These are phyloP conservation scores for Carex scoparia DNA, from an alignment of 176 grass and related monocot genomes.

Conservation along the genomic window DNA sequence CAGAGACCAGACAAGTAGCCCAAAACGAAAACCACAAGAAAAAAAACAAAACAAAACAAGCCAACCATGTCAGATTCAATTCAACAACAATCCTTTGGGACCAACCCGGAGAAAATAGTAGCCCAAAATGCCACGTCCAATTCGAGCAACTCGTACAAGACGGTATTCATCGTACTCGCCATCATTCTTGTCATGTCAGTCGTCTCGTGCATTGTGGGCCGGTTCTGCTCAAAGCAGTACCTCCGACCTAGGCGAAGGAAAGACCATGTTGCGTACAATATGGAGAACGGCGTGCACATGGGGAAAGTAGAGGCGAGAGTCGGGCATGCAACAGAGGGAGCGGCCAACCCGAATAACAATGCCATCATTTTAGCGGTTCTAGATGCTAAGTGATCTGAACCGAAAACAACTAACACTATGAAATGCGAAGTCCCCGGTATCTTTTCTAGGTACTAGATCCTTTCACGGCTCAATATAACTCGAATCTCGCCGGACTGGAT, in stretches of 20 bases:
- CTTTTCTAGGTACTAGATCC: neutral
- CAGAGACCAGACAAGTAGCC: neutral
- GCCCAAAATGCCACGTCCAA: neutral
- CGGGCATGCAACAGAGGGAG: neutral
- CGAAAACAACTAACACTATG: neutral
- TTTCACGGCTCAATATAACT: neutral
- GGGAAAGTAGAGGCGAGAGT: constrained; percentile 32
- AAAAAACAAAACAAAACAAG: neutral
- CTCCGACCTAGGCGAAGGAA: constrained; percentile 41
- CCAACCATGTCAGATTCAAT: constrained; percentile 9
- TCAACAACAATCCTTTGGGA: neutral
- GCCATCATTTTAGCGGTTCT: neutral
- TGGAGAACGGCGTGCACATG: constrained; percentile 39
- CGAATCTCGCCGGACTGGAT: neutral
- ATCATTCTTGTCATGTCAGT: constrained; percentile 59
- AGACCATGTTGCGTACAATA: constrained; percentile 52
- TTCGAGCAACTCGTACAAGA: constrained; percentile 40
- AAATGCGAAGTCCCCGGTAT: neutral
- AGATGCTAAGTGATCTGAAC: neutral
- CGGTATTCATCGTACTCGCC: constrained; percentile 62
- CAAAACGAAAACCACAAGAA: neutral
- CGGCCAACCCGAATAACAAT: neutral
- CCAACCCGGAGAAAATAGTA: neutral
- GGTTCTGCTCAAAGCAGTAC: constrained; percentile 55
- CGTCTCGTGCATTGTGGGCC: constrained; percentile 61